Base-by-base conservation (phyloP, 805 yeast species). In the Pichia scutulata region DNA sequence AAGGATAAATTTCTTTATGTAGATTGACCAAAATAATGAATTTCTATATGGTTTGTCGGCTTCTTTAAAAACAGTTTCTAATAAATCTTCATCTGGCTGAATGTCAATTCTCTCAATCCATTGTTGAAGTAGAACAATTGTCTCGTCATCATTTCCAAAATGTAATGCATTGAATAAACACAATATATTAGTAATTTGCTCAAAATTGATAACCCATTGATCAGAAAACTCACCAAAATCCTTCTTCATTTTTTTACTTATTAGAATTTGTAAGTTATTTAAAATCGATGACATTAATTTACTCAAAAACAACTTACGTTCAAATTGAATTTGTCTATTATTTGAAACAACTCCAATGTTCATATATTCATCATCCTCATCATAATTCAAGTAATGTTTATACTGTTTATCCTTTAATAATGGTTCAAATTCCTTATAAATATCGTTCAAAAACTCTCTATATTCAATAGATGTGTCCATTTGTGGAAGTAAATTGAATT, bases 91-190 rank as follows among this genome's bases (percentile, higher is more conserved):
- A 51, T 75, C 79, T 1, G 90, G 90, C 56, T 78, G 77, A 6
- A 83, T 81, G 60, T 84, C 87, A 28, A 83, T 81, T 50, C 79
- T 72, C 60, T 86, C 86, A 24, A 83, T 70, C 93, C 93, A 86
- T 44, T 71, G 74, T 16, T 74, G 64, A 36, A 81, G 64, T 39
- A 72, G 60, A 44, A 70, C 69, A 28, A 81, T 74, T 55, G 70
- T 70, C 46, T 63, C 68, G 50, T 72, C 68, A 13, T 65, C 60
- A 18, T 71, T 69, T 2, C 71, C 59, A 55, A 80, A 81, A 57
- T 72, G 70, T 37, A 78, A 62, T 0, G 86, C 78, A 46, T 74
- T 74, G 25, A 85, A 60, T 56, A 89, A 77, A 52, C 80, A 81
- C 43, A 85, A 59, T 8, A 85, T 76, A 51, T 74, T 72, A 30